Evolutionary conservation across 2,329 filamentous ascomycete species (phyloP), one percentile per base, ranked within the genome.

Genomic region (Eurotiales sp.): DNA sequence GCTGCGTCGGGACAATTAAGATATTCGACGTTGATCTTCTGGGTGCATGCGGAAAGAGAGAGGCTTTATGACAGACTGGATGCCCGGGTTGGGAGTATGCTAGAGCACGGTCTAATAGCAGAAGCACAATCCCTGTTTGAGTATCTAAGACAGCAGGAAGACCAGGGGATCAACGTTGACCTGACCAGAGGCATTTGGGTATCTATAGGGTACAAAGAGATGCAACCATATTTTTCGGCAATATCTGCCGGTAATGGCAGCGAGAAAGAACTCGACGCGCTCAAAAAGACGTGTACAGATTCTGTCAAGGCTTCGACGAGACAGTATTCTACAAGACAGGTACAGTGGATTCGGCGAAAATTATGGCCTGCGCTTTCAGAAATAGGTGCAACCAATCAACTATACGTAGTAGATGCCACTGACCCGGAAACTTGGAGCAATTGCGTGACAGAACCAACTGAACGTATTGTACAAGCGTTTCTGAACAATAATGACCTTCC

Each of bases 161-260:
- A 72, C 0, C 61, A 72, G 1, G 85, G 83, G 0, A 68, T 75
- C 1, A 57, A 68, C 0, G 70, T 93, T 2, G 90, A 97, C 63
- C 78, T 83, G 57, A 87, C 82, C 1, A 83, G 85, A 48, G 95
- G 93, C 0, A 95, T 99, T 39, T 99, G 92, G 90, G 87, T 95
- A 48, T 93, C 91, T 1, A 99, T 99, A 55, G 93, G 93, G 1
- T 96, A 90, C 71, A 96, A 95, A 66, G 90, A 99, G 64, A 87
- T 97, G 64, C 80, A 87, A 52, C 77, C 82, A 0, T 96, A 90
- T 62, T 72, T 91, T 21, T 61, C 72, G 2, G 78, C 80, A 60
- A 70, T 57, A 55, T 67, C 52, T 60, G 58, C 48, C 21, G 59
- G 49, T 55, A 60, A 23, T 44, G 56, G 36, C 47, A 61, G 47